Conservation (phyloP, 257 asterid genomes). For the Lavandula angustifolia region DNA sequence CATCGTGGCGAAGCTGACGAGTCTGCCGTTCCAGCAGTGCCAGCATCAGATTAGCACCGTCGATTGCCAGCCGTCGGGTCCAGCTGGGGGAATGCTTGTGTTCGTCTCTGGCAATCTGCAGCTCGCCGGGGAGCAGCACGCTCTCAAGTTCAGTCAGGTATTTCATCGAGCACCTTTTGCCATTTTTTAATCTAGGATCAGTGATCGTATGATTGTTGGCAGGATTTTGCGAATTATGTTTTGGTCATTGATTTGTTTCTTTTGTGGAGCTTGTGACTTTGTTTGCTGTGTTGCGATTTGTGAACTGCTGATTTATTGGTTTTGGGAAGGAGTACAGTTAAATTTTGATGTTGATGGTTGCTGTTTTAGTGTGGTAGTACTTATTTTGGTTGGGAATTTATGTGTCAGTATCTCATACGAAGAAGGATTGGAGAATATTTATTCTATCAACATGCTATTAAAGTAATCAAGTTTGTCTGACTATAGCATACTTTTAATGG, state of each 20-base stretch:
- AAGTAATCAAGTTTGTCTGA: not conserved
- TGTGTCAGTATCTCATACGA: not conserved
- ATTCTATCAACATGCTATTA: not conserved
- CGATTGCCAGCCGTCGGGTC: constrained; percentile 67
- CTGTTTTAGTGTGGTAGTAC: not conserved
- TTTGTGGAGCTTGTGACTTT: not conserved
- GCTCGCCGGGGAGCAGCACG: constrained; percentile 62
- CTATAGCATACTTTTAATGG: constrained; percentile 11
- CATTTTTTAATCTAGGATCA: not conserved
- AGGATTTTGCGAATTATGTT: constrained; percentile 18
- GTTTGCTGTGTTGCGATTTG: constrained; percentile 11
- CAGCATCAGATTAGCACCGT: constrained; percentile 54
- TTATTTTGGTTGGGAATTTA: constrained; percentile 2
- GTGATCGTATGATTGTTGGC: constrained; percentile 6
- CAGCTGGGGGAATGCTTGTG: constrained; percentile 60
- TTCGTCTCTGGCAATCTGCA: constrained; percentile 62
- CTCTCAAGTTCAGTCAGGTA: constrained; percentile 70
- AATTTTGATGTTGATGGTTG: constrained; percentile 8
- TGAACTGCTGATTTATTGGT: constrained; percentile 7
- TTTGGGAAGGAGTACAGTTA: constrained; percentile 8
- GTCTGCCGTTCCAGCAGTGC: constrained; percentile 65
- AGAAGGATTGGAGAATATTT: constrained; percentile 5
- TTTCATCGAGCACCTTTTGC: not conserved
- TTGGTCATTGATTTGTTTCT: constrained; percentile 26
- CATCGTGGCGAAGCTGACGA: constrained; percentile 55